These are phyloP conservation scores for Alternaria arbusti DNA, from an alignment of 2,329 filamentous ascomycete genomes.

Conservation along the genomic window DNA sequence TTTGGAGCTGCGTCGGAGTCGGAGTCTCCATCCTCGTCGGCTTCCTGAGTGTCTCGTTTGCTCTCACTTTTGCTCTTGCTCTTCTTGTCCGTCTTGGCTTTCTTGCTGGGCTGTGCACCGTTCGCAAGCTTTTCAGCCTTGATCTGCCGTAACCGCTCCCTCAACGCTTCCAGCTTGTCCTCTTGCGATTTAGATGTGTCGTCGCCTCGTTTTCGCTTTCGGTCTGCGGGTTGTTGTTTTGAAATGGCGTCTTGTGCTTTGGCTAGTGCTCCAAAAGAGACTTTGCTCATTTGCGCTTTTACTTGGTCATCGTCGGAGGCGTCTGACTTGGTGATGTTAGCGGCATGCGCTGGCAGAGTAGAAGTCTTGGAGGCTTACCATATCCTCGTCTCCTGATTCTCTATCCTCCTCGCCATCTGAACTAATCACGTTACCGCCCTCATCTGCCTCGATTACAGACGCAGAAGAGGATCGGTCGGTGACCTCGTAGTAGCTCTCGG, in stretches of 20 bases:
- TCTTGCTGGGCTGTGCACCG: constrained; percentile 27
- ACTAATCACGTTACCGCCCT: constrained; percentile 43
- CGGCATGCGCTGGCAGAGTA: neutral
- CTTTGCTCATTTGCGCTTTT: constrained; percentile 58
- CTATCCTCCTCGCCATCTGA: constrained; percentile 40
- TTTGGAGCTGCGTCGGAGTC: constrained; percentile 45
- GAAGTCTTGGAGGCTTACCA: constrained; percentile 18
- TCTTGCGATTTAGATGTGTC: constrained; percentile 51
- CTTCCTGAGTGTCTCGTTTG: constrained; percentile 34
- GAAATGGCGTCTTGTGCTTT: constrained; percentile 78
- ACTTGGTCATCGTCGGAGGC: constrained; percentile 51
- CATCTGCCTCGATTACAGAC: constrained; percentile 49
- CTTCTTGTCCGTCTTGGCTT: constrained; percentile 18
- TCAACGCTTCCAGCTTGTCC: constrained; percentile 55
- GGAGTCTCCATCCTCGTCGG: constrained; percentile 43
- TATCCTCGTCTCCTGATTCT: constrained; percentile 36
- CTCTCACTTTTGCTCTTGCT: constrained; percentile 28
- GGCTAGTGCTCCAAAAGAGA: constrained; percentile 90
- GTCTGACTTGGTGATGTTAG: constrained; percentile 32
- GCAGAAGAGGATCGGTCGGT: constrained; percentile 48
- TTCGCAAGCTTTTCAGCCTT: constrained; percentile 48
- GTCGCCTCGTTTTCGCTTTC: constrained; percentile 53
- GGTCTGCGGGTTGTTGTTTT: constrained; percentile 39
- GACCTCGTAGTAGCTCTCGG: constrained; percentile 49
- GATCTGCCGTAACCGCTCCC: constrained; percentile 53